Conservation (phyloP, 495 filamentous ascomycete genomes). For the Zalerion maritima region DNA sequence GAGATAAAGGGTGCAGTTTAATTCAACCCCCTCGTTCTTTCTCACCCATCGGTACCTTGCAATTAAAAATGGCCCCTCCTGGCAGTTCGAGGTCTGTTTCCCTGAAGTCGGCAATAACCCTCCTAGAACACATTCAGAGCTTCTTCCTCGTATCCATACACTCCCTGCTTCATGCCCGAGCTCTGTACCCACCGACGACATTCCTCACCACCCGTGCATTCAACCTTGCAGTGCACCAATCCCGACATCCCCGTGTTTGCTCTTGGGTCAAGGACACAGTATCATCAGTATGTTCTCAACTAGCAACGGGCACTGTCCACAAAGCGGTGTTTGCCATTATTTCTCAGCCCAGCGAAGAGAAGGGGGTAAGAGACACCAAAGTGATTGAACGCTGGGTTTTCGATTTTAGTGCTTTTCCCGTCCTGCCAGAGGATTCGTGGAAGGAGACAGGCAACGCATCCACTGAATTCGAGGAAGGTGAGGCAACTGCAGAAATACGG, state of each 20-base stretch:
- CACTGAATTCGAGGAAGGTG: background rate
- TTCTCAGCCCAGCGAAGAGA: background rate
- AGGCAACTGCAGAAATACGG: background rate
- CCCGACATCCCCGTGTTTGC: slow-evolving; percentile 80
- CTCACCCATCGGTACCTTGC: too few relatives aligned
- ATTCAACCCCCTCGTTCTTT: too few relatives aligned
- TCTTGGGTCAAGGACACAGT: slow-evolving; percentile 79
- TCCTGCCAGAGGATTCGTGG: slow-evolving; percentile 32
- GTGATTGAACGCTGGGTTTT: slow-evolving; percentile 77
- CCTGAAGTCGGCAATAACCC: too few relatives aligned
- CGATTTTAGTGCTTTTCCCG: slow-evolving; percentile 63
- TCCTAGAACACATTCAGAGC: too few relatives aligned
- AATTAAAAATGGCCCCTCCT: too few relatives aligned
- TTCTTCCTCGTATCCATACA: slow-evolving; percentile 86
- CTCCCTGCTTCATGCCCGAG: slow-evolving; percentile 79
- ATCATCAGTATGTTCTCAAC: slow-evolving; percentile 55
- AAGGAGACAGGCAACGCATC: slow-evolving; percentile 23
- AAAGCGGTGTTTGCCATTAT: slow-evolving; percentile 25
- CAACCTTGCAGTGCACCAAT: slow-evolving; percentile 81
- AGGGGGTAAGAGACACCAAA: slow-evolving; percentile 8
- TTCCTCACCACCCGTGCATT: slow-evolving; percentile 76
- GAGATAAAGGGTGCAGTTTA: too few relatives aligned
- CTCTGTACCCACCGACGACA: slow-evolving; percentile 64
- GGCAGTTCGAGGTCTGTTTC: too few relatives aligned
- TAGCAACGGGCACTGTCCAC: slow-evolving; percentile 40